These are phyloP conservation scores for Penicillium sp. DNA, from an alignment of 2,329 filamentous ascomycete genomes.

Conservation along the genomic window DNA sequence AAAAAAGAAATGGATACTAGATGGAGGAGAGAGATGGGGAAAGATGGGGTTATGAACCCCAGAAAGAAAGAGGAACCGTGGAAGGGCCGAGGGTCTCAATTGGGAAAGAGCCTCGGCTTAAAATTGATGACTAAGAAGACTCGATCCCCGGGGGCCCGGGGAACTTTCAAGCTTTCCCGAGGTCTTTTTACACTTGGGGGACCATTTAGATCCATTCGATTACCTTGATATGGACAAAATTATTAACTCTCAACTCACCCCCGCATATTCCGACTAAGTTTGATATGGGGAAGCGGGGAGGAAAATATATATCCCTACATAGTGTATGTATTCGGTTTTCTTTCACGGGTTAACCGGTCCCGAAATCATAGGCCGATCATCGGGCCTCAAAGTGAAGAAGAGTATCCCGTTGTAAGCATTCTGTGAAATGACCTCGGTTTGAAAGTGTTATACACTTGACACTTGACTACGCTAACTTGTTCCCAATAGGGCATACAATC, in stretches of 20 bases:
- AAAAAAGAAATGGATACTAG: neutral
- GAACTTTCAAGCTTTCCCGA: neutral
- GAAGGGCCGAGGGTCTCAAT: constrained; percentile 21
- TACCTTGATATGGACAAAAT: neutral
- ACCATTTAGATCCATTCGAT: neutral
- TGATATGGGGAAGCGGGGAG: constrained; percentile 2
- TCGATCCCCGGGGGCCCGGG: neutral
- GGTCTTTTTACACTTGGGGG: neutral
- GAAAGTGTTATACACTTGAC: neutral
- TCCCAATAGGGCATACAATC: neutral
- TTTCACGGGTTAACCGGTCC: constrained; percentile 8
- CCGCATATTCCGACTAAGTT: neutral
- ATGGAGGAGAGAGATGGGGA: constrained; percentile 1
- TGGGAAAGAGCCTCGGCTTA: constrained; percentile 26
- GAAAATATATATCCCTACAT: neutral
- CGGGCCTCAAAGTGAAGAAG: constrained; percentile 3
- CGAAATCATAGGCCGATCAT: constrained; percentile 12
- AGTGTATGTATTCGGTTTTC: no score
- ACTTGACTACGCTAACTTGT: neutral
- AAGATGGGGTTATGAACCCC: constrained; percentile 18
- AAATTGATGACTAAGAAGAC: constrained; percentile 3
- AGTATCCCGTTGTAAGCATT: neutral
- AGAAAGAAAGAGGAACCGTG: constrained; percentile 9
- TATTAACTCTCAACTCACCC: neutral
- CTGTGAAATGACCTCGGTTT: neutral